These are phyloP conservation scores for Colletotrichum phormii DNA, from an alignment of 2,329 filamentous ascomycete genomes.

Conservation along the genomic window DNA sequence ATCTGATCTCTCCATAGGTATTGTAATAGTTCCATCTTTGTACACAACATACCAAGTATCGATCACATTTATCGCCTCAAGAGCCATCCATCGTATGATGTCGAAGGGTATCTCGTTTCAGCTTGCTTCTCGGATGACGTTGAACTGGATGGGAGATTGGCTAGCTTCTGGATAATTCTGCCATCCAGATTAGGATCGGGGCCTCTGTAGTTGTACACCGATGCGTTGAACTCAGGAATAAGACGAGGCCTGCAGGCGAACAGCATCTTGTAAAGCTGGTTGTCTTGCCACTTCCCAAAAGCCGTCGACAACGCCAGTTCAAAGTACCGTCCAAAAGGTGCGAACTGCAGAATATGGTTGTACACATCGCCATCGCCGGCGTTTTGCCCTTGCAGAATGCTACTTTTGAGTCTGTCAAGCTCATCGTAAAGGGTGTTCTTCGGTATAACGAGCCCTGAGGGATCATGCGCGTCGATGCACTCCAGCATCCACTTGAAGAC, in stretches of 20 bases:
- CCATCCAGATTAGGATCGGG: constrained; percentile 24
- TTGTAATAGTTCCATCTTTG: too few relatives aligned
- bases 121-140: not conserved
- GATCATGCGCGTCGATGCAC: constrained; percentile 28
- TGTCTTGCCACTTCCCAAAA: constrained; percentile 18
- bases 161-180: constrained; percentile 19
- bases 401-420: constrained; percentile 10
- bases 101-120: constrained; percentile 10
- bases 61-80: not conserved
- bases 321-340: constrained; percentile 11
- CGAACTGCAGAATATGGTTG: constrained; percentile 4
- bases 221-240: constrained; percentile 7
- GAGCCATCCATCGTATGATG: constrained; percentile 15
- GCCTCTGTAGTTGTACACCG: constrained; percentile 24
- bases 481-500: constrained; percentile 40
- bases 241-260: constrained; percentile 15
- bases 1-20: too few relatives aligned
- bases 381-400: not conserved
- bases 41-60: not conserved
- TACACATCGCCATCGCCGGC: constrained; percentile 26
- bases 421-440: constrained; percentile 8
- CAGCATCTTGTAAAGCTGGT: constrained; percentile 20
- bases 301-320: not conserved
- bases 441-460: constrained; percentile 29
- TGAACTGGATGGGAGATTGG: constrained; percentile 11